phyloP scores from a whole-genome alignment of 805 yeast species.

The Debaryomyces maramus region DNA sequence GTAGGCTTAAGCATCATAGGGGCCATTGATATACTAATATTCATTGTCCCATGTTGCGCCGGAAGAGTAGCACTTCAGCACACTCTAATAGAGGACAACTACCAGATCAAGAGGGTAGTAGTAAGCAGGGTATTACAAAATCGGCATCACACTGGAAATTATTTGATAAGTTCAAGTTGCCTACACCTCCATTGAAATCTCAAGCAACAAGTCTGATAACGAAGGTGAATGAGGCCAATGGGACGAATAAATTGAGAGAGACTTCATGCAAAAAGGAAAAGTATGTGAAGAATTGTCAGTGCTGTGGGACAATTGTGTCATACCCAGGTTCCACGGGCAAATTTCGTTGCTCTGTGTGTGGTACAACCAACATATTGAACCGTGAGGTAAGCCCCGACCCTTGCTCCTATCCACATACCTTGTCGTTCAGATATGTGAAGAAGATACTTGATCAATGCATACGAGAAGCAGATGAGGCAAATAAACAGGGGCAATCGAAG shows the following conservation, averaged over 20 bases:
- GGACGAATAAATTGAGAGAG: conserved; percentile 5
- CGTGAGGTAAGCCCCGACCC: background rate
- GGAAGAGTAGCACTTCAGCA: conserved; percentile 1
- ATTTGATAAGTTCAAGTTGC: conserved; percentile 15
- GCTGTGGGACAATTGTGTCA: conserved; percentile 38
- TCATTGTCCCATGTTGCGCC: background rate
- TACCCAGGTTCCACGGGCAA: conserved; percentile 29
- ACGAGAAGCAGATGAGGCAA: conserved; percentile 9
- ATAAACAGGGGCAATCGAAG: conserved; percentile 17
- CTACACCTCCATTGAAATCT: background rate
- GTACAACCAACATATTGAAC: conserved; percentile 42
- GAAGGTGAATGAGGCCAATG: background rate
- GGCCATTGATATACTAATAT: background rate
- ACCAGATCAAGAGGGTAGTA: background rate
- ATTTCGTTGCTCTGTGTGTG: conserved; percentile 65
- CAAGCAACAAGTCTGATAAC: background rate
- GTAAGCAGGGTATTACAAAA: conserved; percentile 9
- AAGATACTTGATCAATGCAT: conserved; percentile 36
- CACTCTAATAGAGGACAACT: background rate
- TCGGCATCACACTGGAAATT: conserved; percentile 24
- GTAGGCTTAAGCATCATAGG: background rate
- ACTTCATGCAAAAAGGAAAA: conserved; percentile 8
- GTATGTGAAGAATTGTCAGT: conserved; percentile 31
- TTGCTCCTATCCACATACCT: conserved; percentile 12
- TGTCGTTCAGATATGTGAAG: conserved; percentile 35